These are phyloP conservation scores for Neofusicoccum sp. DNA, from an alignment of 2,329 filamentous ascomycete genomes.

Conservation along the genomic window DNA sequence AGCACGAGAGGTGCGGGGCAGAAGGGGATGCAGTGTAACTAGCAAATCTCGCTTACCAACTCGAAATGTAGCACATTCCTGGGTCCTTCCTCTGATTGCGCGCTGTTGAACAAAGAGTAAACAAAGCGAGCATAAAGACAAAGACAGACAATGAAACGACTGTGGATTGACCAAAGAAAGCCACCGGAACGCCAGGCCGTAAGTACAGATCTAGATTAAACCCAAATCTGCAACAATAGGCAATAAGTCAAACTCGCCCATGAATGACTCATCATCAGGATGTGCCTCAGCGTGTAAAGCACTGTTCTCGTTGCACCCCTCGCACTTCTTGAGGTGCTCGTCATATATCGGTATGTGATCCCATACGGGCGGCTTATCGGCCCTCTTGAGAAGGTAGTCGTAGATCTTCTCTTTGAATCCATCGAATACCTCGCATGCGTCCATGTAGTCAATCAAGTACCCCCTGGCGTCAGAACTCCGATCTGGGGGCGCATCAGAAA, in stretches of 20 bases:
- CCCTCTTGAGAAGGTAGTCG: not conserved
- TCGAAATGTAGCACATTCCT: too few species aligned
- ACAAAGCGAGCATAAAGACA: not conserved
- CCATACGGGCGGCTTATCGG: not conserved
- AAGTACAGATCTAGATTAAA: not conserved
- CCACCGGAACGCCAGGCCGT: not conserved
- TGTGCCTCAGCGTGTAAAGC: not conserved
- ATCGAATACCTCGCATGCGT: not conserved
- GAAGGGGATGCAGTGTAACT: too few species aligned
- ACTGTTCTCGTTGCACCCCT: not conserved
- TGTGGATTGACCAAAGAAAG: too few species aligned
- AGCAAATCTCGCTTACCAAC: too few species aligned
- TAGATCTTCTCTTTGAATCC: not conserved
- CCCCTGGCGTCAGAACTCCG: not conserved
- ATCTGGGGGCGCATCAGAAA: slow-evolving; percentile 2
- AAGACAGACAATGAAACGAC: not conserved
- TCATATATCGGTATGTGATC: slow-evolving; percentile 1
- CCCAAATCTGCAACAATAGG: slow-evolving; percentile 3
- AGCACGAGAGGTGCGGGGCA: too few species aligned
- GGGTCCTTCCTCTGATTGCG: too few species aligned
- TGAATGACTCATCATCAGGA: not conserved
- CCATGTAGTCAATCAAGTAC: not conserved
- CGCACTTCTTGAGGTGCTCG: not conserved
- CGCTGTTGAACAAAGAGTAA: too few species aligned
- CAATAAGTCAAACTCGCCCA: not conserved